phyloP scores from a whole-genome alignment of 1,284 basidiomycete genomes.

The Microbotryomycetes sp. region DNA sequence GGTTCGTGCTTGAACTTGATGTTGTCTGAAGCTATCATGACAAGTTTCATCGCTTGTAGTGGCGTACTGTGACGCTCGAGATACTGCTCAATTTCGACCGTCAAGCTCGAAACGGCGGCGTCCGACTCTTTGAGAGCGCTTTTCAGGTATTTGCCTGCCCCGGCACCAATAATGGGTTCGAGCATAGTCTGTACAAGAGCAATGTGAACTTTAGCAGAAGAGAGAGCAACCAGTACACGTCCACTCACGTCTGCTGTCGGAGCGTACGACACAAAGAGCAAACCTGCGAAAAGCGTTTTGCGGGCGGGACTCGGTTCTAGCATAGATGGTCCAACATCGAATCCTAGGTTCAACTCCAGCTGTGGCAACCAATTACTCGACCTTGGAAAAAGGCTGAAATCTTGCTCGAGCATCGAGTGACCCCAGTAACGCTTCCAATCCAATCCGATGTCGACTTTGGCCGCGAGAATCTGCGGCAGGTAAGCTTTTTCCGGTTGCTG shows the following conservation, averaged over 20 bases:
- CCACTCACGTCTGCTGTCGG: not conserved
- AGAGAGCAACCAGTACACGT: no score
- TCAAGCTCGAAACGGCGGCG: not conserved
- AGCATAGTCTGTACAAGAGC: not conserved
- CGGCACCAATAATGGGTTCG: not conserved
- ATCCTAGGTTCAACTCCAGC: no score
- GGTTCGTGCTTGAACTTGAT: not conserved
- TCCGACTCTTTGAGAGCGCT: not conserved
- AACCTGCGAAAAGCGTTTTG: not conserved
- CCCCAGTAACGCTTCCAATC: slow-evolving; percentile 10
- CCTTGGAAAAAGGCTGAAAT: slow-evolving; percentile 2
- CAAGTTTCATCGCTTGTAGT: not conserved
- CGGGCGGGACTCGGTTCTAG: not conserved
- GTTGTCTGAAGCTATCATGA: not conserved
- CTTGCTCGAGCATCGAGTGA: slow-evolving; percentile 14
- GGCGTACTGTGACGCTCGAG: not conserved
- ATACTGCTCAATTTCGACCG: not conserved
- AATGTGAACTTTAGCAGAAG: not conserved
- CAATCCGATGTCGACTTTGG: slow-evolving; percentile 13
- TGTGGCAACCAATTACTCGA: not conserved
- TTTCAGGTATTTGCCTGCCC: not conserved
- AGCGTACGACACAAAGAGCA: not conserved
- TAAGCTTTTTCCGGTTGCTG: not conserved
- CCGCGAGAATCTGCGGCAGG: slow-evolving; percentile 7
- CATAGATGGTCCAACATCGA: no score